Conservation (phyloP, 208 protist genomes). For the Leishmania lainsoni region DNA sequence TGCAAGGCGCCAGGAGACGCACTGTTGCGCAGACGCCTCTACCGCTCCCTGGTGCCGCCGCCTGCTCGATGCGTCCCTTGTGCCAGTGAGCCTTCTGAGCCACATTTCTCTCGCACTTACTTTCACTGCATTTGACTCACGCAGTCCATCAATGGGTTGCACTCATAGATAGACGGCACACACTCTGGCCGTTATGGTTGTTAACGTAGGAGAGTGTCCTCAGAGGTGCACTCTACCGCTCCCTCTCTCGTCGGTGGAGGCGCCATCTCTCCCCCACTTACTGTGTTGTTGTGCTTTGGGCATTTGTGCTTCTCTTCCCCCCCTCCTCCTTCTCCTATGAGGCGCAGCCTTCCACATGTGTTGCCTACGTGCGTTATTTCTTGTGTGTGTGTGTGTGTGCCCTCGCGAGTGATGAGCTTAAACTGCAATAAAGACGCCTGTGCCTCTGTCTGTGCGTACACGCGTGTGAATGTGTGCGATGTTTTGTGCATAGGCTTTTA, state of each 20-base stretch:
- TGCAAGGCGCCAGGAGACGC: not conserved
- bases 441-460: too few species aligned
- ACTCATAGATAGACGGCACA: not conserved
- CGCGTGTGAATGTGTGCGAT: too few species aligned
- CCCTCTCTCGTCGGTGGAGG: not conserved
- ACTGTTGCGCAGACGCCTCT: not conserved
- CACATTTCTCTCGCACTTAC: not conserved
- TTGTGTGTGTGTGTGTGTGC: not conserved
- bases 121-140: not conserved
- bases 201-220: not conserved
- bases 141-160: not conserved
- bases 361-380: not conserved
- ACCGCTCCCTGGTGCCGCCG: not conserved
- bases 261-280: not conserved
- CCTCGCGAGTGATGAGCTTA: not conserved
- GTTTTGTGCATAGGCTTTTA: not conserved
- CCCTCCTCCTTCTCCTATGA: too few species aligned
- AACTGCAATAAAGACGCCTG: too few species aligned
- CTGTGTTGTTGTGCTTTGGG: not conserved
- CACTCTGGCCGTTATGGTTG: not conserved
- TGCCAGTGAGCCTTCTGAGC: not conserved
- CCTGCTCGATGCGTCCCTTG: not conserved
- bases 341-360: not conserved
- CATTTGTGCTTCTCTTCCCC: not conserved
- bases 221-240: not conserved